Evolutionary conservation across 441 rosid genomes (phyloP).

Genomic region (Croton setiger): DNA sequence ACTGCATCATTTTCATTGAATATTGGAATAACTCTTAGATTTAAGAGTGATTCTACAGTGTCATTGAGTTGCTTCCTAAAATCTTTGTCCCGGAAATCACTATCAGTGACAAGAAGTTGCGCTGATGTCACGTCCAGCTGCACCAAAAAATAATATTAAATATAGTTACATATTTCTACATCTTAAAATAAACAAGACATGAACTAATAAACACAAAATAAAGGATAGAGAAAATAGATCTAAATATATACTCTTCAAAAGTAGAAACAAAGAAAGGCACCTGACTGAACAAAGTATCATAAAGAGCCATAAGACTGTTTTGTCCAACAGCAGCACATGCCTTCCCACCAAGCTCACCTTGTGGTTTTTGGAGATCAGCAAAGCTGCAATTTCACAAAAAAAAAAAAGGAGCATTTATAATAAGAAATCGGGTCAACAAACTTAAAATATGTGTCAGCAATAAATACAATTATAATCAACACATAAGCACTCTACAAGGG

Average conservation of each 20-base stretch:
- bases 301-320: conserved; percentile 92
- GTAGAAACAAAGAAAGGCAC: conserved; percentile 30
- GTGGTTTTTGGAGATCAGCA: conserved; percentile 96
- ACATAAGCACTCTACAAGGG: neutral
- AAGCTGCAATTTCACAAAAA: conserved; percentile 44
- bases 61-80: conserved; percentile 83
- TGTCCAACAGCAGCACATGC: conserved; percentile 99
- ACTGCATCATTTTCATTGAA: conserved; percentile 98
- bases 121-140: conserved; percentile 96
- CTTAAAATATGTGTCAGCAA: neutral
- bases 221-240: neutral
- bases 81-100: conserved; percentile 69
- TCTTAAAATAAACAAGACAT: neutral
- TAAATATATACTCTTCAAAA: neutral
- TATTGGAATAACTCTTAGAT: conserved; percentile 76
- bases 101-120: conserved; percentile 95
- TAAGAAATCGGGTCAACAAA: neutral
- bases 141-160: conserved; percentile 7
- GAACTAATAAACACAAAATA: neutral
- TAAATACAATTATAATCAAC: neutral
- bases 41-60: conserved; percentile 65
- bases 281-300: conserved; percentile 85
- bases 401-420: conserved; percentile 3
- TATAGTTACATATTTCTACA: neutral
- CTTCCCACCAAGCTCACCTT: conserved; percentile 86